These are phyloP conservation scores for Calonectria hongkongensis DNA, from an alignment of 2,329 filamentous ascomycete genomes.

Conservation along the genomic window DNA sequence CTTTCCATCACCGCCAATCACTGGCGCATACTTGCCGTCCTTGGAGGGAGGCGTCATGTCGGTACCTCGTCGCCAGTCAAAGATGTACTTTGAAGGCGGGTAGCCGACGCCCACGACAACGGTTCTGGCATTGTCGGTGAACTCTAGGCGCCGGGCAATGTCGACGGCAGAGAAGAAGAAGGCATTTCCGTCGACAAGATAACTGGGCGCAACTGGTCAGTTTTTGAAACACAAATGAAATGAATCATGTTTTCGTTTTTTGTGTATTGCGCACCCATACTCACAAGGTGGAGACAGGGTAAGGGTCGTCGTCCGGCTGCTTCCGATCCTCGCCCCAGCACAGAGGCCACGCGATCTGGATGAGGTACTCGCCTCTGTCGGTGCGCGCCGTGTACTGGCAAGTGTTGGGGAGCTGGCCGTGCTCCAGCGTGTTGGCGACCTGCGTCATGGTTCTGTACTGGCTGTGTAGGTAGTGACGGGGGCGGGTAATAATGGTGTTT, in stretches of 20 bases:
- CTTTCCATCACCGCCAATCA: conserved; percentile 50
- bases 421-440: conserved; percentile 12
- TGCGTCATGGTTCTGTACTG: conserved; percentile 22
- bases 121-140: conserved; percentile 52
- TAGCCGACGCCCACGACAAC: conserved; percentile 60
- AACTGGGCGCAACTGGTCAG: conserved; percentile 47
- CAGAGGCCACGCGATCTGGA: conserved; percentile 58
- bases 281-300: conserved; percentile 52
- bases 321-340: conserved; percentile 53
- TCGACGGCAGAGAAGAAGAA: conserved; percentile 60
- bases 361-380: conserved; percentile 40
- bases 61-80: conserved; percentile 54
- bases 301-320: conserved; percentile 47
- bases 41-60: conserved; percentile 57
- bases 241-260: neutral
- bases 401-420: conserved; percentile 29
- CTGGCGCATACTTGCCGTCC: conserved; percentile 51
- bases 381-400: conserved; percentile 38
- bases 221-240: neutral
- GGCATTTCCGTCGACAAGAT: conserved; percentile 60
- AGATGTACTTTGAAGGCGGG: conserved; percentile 54
- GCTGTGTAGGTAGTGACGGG: neutral
- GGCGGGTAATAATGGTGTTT: conserved; percentile 6
- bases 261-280: conserved; percentile 21
- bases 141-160: conserved; percentile 52